A percentile compares a stretch with the other conserved stretches of the same genome.
Conservation (phyloP, 2,329 filamentous ascomycete genomes). For the Apiospora koreana region DNA sequence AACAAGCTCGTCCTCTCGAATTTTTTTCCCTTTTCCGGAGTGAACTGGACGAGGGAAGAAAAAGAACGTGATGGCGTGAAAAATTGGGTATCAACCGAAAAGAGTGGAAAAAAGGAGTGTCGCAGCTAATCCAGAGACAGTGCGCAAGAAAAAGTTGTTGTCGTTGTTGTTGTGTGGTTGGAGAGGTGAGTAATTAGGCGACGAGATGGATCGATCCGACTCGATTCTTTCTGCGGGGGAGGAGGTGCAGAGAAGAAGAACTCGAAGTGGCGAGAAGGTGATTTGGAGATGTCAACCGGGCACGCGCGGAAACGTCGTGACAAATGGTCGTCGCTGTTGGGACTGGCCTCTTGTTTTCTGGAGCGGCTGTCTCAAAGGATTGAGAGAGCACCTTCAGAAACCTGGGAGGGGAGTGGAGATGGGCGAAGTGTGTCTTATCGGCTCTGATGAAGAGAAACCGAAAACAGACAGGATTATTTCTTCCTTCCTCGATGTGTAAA, state of each 20-base stretch:
- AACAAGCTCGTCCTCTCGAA: background rate
- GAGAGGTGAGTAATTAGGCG: background rate
- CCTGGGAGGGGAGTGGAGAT: slow-evolving; percentile 7
- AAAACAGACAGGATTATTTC: slow-evolving; percentile 10
- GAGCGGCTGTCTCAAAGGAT: slow-evolving; percentile 9
- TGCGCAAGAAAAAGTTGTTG: background rate
- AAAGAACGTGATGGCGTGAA: slow-evolving; percentile 11
- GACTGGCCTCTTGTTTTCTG: slow-evolving; percentile 2
- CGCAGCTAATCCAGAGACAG: slow-evolving; percentile 5
- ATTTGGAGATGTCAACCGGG: background rate
- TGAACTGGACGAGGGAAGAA: slow-evolving; percentile 4
- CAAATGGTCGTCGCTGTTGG: slow-evolving; percentile 4
- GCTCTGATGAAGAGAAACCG: slow-evolving; percentile 9
- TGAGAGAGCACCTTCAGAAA: slow-evolving; percentile 1
- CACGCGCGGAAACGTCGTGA: slow-evolving; percentile 6
- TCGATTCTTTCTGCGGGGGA: slow-evolving; percentile 5
- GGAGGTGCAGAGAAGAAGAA: background rate
- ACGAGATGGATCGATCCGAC: background rate
- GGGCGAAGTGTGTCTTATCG: background rate
- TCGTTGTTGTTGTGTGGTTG: background rate
- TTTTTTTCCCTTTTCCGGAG: background rate
- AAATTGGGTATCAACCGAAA: slow-evolving; percentile 10
- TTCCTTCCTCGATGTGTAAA: slow-evolving; percentile 7
- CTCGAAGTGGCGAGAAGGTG: slow-evolving; percentile 1
- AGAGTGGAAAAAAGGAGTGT: slow-evolving; percentile 10